Evolutionary conservation across 2,329 filamentous ascomycete species (phyloP), one percentile per base, ranked within the genome.

Genomic region (Aspergillus ochraceus): DNA sequence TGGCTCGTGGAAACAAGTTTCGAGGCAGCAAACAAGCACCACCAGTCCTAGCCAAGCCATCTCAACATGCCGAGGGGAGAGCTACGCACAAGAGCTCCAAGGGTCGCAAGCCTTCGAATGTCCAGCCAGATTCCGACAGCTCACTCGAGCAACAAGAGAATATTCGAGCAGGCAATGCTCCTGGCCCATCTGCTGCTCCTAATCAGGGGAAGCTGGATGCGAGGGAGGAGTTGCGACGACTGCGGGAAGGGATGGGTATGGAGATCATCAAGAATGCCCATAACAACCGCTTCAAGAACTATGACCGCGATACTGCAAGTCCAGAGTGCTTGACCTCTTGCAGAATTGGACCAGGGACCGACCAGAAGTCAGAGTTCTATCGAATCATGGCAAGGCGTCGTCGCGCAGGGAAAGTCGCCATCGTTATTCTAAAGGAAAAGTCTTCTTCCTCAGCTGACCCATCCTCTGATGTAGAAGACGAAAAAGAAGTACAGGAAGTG

Each of bases 291-390:
- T 53, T 58, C 29, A 60, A 61, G 10, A 54, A 64, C 19, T 30
- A 52, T 4, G 54, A 62, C 14, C 36, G 42, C 11, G 32, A 54
- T 17, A 58, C 58, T 4, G 61, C 66, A 2, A 60, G 63, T 32
- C 67, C 65, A 8, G 67, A 71, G 47, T 45, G 58, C 12, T 64
- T 72, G 24, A 45, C 52, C 6, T 66, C 55, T 24, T 68, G 64
- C n/a, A 64, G 70, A 55, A 60, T 70, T 19, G 73, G 73, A 17
- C 67, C 70, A 24, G 73, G 72, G 3, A 64, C 63, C 0, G 65
- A 74, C 51, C 62, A 60, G 14, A 47, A 50, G 8, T 70, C 70
- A 14, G 46, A 58, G 14, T 52, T 70, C 10, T 69, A 66, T 52
- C 24, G 61, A 10, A 32, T 55, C 6, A 64, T 72, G 20, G 58